Conservation (phyloP, 208 protist genomes). For the Crithidia thermophila region DNA sequence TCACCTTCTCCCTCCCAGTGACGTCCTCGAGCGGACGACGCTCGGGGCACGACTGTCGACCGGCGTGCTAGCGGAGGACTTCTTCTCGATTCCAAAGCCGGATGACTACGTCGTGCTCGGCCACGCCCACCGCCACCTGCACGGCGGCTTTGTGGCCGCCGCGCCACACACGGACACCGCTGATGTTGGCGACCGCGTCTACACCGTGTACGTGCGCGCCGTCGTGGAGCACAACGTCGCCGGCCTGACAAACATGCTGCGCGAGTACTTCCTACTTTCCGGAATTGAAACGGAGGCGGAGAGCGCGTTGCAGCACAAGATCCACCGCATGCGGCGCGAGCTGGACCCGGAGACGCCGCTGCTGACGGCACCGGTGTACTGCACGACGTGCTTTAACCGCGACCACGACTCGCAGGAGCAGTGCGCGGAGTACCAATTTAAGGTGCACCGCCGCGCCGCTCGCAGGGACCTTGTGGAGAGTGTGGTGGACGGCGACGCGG, state of each 20-base stretch:
- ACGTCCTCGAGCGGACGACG: slow-evolving; percentile 59
- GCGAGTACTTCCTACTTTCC: slow-evolving; percentile 82
- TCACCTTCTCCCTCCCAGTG: slow-evolving; percentile 21
- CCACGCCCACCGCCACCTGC: slow-evolving; percentile 59
- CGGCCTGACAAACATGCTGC: slow-evolving; percentile 69
- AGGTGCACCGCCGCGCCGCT: slow-evolving; percentile 34
- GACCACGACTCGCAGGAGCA: slow-evolving; percentile 68
- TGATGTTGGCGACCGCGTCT: slow-evolving; percentile 66
- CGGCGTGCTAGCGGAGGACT: slow-evolving; percentile 65
- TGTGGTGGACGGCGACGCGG: background rate
- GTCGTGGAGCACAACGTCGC: slow-evolving; percentile 60
- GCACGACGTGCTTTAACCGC: slow-evolving; percentile 69
- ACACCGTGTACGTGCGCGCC: slow-evolving; percentile 71
- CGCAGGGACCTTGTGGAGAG: slow-evolving; percentile 14
- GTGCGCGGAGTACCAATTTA: slow-evolving; percentile 84
- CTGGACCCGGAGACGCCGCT: slow-evolving; percentile 71
- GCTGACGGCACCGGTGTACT: slow-evolving; percentile 69
- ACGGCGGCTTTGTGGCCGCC: slow-evolving; percentile 48
- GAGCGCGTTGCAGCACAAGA: slow-evolving; percentile 83
- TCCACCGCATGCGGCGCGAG: slow-evolving; percentile 84
- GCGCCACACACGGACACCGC: slow-evolving; percentile 49
- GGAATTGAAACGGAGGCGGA: slow-evolving; percentile 68
- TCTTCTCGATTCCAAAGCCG: slow-evolving; percentile 56
- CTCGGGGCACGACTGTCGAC: slow-evolving; percentile 61
- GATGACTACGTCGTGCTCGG: slow-evolving; percentile 76